Base-by-base conservation (phyloP, 108 stramenopile species). In the Aureococcus anophagefferens region DNA sequence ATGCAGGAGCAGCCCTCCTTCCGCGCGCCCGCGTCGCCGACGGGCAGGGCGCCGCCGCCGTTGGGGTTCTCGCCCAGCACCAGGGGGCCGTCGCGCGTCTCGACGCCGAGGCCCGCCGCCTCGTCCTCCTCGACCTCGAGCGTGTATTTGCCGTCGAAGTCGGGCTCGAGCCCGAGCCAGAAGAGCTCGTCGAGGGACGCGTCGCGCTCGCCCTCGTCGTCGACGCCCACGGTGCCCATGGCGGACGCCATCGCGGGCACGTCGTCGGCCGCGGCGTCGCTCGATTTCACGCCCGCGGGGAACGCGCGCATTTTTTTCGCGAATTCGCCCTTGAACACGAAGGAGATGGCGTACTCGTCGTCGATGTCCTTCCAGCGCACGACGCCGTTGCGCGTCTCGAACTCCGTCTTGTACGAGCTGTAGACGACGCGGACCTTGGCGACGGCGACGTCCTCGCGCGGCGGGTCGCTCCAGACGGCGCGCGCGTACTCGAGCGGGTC, bases 1-100 rank as follows among this genome's bases (percentile, higher is more conserved):
- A 74, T 35, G 74, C 76, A 77, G 13, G 69, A 71, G 76, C 76
- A 77, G 37, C 76, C 75, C 75, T 77, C 76, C 4, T 68, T 69
- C 36, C 46, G 64, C 18, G 69, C 29, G 0, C 74, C 74, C 35
- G 35, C 70, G 37, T 37, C 34, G 28, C 51, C 51, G 7, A 25
- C 3, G 40, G 40, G 40, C 40, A 44, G 40, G n/a, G n/a, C n/a
- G 25, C 25, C 51, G 51, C 1, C 51, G 21, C 13, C 21, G 51
- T 59, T 59, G 7, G 51, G 51, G 51, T 59, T 59, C 21, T 59
- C 51, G 21, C 3, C 25, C 21, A 59, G 25, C 21, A 25, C 21
- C 7, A 59, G 14, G 51, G 51, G 51, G 0, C 51, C 51, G 51
- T 59, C 51, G 21, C 51, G 51, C 21, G 51, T 59, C 51, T 59